These are phyloP conservation scores for Trifolium pratense DNA, from an alignment of 306 rosid genomes.

Conservation along the genomic window DNA sequence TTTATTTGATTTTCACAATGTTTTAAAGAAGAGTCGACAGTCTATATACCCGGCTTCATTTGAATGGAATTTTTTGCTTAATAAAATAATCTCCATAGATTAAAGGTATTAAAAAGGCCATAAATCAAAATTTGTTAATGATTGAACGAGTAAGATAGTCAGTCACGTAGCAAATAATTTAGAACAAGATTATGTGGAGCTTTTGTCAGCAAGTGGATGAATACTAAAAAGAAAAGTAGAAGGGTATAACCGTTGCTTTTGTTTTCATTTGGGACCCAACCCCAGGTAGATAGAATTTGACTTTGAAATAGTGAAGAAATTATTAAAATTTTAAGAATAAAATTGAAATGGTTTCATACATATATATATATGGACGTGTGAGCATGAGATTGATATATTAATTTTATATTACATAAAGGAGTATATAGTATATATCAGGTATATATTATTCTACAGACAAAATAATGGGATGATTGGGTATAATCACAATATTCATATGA, in stretches of 20 bases:
- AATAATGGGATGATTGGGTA: slow-evolving; percentile 48
- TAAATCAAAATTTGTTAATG: background rate
- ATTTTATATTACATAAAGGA: background rate
- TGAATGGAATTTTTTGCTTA: slow-evolving; percentile 23
- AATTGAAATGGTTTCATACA: slow-evolving; percentile 29
- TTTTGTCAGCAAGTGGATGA: slow-evolving; percentile 54
- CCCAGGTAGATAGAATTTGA: slow-evolving; percentile 57
- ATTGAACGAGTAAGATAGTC: slow-evolving; percentile 24
- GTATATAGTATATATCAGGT: background rate
- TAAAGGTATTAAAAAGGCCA: slow-evolving; percentile 6
- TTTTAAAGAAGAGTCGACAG: background rate
- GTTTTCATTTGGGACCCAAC: slow-evolving; percentile 45
- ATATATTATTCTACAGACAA: slow-evolving; percentile 20
- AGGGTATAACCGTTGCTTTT: slow-evolving; percentile 39
- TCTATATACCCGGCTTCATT: slow-evolving; percentile 2
- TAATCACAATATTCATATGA: slow-evolving; percentile 40
- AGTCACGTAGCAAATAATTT: slow-evolving; percentile 37
- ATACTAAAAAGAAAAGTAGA: slow-evolving; percentile 42
- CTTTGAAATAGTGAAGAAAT: slow-evolving; percentile 49
- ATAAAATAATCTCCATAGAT: slow-evolving; percentile 19
- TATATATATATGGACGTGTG: background rate
- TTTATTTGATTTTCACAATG: background rate
- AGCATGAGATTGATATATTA: background rate
- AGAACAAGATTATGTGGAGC: slow-evolving; percentile 34
- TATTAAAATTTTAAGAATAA: slow-evolving; percentile 9